These are phyloP conservation scores for Cladobotryum mycophilum DNA, from an alignment of 2,329 filamentous ascomycete species.

Conservation along the genomic window DNA sequence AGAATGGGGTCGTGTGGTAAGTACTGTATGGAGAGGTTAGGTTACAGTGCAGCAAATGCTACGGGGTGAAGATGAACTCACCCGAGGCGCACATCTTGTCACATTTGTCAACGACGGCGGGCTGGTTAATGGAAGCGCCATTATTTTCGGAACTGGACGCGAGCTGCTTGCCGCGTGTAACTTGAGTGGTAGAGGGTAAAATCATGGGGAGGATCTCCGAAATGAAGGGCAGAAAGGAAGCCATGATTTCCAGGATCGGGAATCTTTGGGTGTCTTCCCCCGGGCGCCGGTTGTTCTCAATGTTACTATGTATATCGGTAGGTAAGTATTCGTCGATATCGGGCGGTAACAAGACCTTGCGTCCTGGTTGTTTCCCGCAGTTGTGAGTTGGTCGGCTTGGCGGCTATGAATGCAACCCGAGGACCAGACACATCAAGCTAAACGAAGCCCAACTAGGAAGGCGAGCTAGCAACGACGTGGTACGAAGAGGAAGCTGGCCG, in stretches of 20 bases:
- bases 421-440: conserved; percentile 2
- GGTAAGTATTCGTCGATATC: no score
- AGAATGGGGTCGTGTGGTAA: conserved; percentile 57
- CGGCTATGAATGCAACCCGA: conserved; percentile 3
- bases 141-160: conserved; percentile 27
- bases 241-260: conserved; percentile 30
- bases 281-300: background rate
- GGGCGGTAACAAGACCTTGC: no score
- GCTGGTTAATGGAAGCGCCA: conserved; percentile 29
- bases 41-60: conserved; percentile 7
- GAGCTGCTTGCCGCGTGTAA: conserved; percentile 45
- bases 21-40: conserved; percentile 35
- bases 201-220: conserved; percentile 56
- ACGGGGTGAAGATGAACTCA: conserved; percentile 28
- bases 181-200: conserved; percentile 50
- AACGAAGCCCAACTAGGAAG: conserved; percentile 15
- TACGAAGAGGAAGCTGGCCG: conserved; percentile 5
- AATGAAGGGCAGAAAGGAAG: conserved; percentile 48
- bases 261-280: background rate
- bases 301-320: conserved; percentile 6
- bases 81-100: conserved; percentile 62
- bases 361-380: background rate
- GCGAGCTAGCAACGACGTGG: conserved; percentile 10
- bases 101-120: conserved; percentile 58
- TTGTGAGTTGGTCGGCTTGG: conserved; percentile 5